Evolutionary conservation across 805 yeast genomes (phyloP), one percentile per base, ranked within the genome.

Genomic region (Starmerella sirachaensis): DNA sequence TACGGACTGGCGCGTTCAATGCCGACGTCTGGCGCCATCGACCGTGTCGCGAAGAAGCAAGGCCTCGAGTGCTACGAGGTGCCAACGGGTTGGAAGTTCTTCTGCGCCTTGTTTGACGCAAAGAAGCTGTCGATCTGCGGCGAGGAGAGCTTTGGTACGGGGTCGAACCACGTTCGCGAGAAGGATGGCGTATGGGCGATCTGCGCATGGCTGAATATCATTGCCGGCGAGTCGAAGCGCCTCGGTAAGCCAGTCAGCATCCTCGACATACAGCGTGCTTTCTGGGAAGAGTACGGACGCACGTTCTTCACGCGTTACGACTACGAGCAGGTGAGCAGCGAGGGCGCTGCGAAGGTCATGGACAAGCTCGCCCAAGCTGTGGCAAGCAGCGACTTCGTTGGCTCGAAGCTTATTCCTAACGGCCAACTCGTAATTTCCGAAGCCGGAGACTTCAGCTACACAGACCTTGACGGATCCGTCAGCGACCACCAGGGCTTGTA

Each of bases 41-140:
- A 88, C 54, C 68, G 79, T 41, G 98, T 91, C 18, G 97, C 94
- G 21, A 72, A 73, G 57, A 66, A 67, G 42, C 76, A 83, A 60
- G 78, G 78, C 22, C 63, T 88, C 48, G 63, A 76, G 35, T 66
- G 77, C 45, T 88, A 88, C 61, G 98, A 91, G 62, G 97, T 91
- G 5, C 98, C 98, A 38, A 88, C 98, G 14, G 98, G 97, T 24
- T 88, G 98, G 98, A 88, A 88, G 63, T 88, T 88, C 59, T 88
- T 88, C 72, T 86, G 97, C 63, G 88, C 94, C 4, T 65, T 88
- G 48, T 88, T 88, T 54, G 98, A 88, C 57, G 86, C 93, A 27
- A 74, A 83, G 54, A 86, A 85, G 63, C 70, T 88, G 52, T 81
- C 94, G 42, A 88, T 88, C 56, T 88, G 98, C 63, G 98, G 98